phyloP scores from a whole-genome alignment of 2,329 filamentous ascomycete species.

The Coniochaeta pulveracea region DNA sequence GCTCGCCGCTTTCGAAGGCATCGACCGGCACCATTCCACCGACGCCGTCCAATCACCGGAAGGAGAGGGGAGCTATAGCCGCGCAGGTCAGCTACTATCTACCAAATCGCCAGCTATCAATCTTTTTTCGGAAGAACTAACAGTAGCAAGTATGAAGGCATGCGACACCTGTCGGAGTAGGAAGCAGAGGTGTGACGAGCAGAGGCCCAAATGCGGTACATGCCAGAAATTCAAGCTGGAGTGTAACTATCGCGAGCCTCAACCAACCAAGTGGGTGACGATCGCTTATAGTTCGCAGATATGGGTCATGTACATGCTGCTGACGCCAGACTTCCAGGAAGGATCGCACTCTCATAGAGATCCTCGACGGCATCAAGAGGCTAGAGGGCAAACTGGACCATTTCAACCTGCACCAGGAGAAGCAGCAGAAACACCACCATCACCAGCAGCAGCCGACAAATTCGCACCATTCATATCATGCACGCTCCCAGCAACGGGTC shows the following conservation, averaged over 20 bases:
- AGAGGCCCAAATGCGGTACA: constrained; percentile 47
- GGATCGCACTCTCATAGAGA: constrained; percentile 51
- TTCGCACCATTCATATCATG: no score
- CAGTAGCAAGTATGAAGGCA: no score
- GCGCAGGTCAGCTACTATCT: constrained; percentile 32
- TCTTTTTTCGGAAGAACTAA: no score
- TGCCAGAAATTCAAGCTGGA: constrained; percentile 46
- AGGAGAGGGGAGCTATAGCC: constrained; percentile 35
- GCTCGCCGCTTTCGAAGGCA: no score
- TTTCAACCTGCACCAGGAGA: background rate
- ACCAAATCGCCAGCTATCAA: no score
- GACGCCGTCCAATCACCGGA: constrained; percentile 22
- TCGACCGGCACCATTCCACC: no score
- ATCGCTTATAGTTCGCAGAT: background rate
- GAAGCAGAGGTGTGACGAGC: constrained; percentile 55
- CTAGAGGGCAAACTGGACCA: constrained; percentile 44
- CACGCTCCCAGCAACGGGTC: no score
- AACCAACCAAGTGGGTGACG: constrained; percentile 49
- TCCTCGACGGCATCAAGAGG: constrained; percentile 41
- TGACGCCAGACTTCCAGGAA: constrained; percentile 33
- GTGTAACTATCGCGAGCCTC: constrained; percentile 48
- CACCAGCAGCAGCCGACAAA: no score
- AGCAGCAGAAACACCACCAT: no score
- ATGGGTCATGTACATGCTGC: constrained; percentile 8
- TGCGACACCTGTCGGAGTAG: constrained; percentile 48